A percentile compares a stretch with the other conserved stretches of the same genome.
phyloP scores from a whole-genome alignment of 805 yeast genomes.

The Candida vartiovaarae region DNA sequence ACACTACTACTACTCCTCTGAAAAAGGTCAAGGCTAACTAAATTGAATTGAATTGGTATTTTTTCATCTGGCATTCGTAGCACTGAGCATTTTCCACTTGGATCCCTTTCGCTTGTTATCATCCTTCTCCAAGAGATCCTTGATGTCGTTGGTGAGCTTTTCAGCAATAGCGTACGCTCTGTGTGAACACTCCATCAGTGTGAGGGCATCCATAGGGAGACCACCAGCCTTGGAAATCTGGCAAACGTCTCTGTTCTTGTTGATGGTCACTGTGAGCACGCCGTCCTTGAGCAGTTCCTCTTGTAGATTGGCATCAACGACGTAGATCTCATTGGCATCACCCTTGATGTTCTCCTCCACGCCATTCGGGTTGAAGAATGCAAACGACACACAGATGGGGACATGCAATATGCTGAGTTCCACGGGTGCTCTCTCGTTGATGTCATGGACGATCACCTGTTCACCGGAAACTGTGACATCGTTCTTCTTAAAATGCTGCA shows the following conservation, averaged over 20 bases:
- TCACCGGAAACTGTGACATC: constrained; percentile 70
- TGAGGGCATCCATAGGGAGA: constrained; percentile 65
- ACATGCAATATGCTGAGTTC: constrained; percentile 79
- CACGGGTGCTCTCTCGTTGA: constrained; percentile 80
- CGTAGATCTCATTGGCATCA: constrained; percentile 49
- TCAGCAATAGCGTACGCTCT: constrained; percentile 61
- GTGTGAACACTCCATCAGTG: constrained; percentile 60
- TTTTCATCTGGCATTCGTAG: constrained; percentile 20
- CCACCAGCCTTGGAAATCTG: constrained; percentile 92
- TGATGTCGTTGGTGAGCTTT: constrained; percentile 56
- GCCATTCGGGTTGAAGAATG: constrained; percentile 67
- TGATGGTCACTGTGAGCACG: constrained; percentile 74
- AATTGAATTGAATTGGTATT: not conserved
- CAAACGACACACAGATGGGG: constrained; percentile 84
- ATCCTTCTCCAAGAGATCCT: constrained; percentile 33
- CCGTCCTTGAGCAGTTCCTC: constrained; percentile 80
- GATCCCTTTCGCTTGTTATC: constrained; percentile 16
- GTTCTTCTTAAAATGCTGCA: constrained; percentile 77
- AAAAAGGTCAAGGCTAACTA: not conserved
- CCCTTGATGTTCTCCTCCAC: constrained; percentile 69
- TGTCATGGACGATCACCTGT: constrained; percentile 57
- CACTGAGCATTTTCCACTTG: constrained; percentile 19
- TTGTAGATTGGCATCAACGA: constrained; percentile 68
- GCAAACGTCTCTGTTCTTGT: constrained; percentile 85
- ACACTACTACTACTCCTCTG: not conserved